Conservation (phyloP, 1,284 basidiomycete species). For the Cerrena zonata region DNA sequence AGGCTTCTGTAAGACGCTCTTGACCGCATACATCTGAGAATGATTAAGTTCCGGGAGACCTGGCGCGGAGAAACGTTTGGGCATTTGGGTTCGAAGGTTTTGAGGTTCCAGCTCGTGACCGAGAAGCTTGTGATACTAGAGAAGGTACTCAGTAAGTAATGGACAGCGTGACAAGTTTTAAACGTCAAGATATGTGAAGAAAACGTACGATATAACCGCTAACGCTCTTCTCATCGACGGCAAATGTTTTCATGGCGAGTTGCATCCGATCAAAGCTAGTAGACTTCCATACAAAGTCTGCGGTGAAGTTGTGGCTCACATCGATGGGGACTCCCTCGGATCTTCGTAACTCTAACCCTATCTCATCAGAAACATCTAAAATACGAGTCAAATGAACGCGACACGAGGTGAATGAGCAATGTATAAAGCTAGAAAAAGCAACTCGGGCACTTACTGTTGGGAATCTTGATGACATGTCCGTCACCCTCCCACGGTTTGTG, state of each 20-base stretch:
- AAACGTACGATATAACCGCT: slow-evolving; percentile 88
- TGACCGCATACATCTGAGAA: slow-evolving; percentile 98
- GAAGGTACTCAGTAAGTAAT: slow-evolving; percentile 7
- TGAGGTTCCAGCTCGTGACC: slow-evolving; percentile 94
- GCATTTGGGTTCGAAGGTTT: slow-evolving; percentile 87
- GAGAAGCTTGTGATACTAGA: slow-evolving; percentile 92
- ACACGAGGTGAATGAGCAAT: slow-evolving; percentile 16
- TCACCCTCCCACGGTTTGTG: slow-evolving; percentile 94
- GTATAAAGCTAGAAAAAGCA: neutral
- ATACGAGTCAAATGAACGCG: too few relatives aligned
- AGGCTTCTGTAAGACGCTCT: slow-evolving; percentile 97
- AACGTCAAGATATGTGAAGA: too few relatives aligned
- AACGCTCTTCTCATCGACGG: slow-evolving; percentile 97
- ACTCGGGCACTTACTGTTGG: slow-evolving; percentile 72
- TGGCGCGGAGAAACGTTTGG: slow-evolving; percentile 93
- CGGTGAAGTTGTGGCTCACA: slow-evolving; percentile 90
- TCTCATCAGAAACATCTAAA: slow-evolving; percentile 93
- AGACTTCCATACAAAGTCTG: slow-evolving; percentile 99
- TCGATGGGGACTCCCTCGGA: slow-evolving; percentile 94
- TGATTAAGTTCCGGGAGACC: slow-evolving; percentile 98
- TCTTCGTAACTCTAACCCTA: slow-evolving; percentile 86
- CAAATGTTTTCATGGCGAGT: slow-evolving; percentile 98
- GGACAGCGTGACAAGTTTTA: slow-evolving; percentile 5
- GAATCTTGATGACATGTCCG: slow-evolving; percentile 97
- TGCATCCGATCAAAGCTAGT: slow-evolving; percentile 99